Evolutionary conservation across 352 stramenopile genomes (phyloP).

Genomic region (Phytopythium chamaehyphon): DNA sequence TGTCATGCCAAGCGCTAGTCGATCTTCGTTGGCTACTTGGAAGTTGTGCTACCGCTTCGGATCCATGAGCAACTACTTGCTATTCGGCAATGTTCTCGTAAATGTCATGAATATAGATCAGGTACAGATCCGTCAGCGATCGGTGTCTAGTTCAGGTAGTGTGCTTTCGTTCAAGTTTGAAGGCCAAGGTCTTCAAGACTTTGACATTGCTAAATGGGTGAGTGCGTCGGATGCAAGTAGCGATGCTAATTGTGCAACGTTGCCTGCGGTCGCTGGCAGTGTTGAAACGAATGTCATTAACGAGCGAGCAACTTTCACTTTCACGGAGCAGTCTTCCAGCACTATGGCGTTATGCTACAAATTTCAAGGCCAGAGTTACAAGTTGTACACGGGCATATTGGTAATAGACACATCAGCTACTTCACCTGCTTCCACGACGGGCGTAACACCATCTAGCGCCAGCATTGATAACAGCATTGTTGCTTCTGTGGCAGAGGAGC

Average conservation of each 20-base stretch:
- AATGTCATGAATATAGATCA: constrained; percentile 51
- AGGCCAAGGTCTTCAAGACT: constrained; percentile 54
- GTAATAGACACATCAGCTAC: constrained; percentile 29
- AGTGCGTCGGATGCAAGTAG: constrained; percentile 9
- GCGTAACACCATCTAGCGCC: background rate
- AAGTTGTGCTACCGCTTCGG: constrained; percentile 74
- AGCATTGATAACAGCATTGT: constrained; percentile 8
- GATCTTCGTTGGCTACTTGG: constrained; percentile 36
- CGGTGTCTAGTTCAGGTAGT: constrained; percentile 25
- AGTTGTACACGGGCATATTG: constrained; percentile 39
- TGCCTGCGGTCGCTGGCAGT: constrained; percentile 39
- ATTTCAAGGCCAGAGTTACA: constrained; percentile 46
- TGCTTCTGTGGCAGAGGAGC: constrained; percentile 18
- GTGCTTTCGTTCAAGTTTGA: constrained; percentile 58
- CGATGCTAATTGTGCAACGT: constrained; percentile 37
- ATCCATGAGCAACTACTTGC: constrained; percentile 36
- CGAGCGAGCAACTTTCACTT: constrained; percentile 33
- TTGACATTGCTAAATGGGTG: constrained; percentile 62
- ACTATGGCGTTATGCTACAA: constrained; percentile 57
- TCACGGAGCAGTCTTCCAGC: constrained; percentile 22
- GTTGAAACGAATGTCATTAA: constrained; percentile 28
- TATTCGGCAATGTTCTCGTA: constrained; percentile 63
- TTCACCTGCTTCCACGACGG: background rate
- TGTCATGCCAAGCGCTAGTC: constrained; percentile 5
- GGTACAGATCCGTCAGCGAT: constrained; percentile 26